phyloP scores from a whole-genome alignment of 345 rosid species.

The Hibiscus trionum region DNA sequence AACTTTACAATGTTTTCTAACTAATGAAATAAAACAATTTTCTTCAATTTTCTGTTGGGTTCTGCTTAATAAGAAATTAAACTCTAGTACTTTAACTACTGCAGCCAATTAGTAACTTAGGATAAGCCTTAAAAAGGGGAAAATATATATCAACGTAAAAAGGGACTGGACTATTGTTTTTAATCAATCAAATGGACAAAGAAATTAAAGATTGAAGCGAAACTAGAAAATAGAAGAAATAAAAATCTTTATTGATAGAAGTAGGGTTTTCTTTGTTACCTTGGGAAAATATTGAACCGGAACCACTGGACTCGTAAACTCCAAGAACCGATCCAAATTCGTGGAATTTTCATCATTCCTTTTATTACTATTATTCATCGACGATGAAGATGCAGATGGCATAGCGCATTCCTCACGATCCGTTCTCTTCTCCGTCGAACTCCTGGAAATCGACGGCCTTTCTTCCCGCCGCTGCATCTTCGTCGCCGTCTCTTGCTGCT shows the following conservation, averaged over 20 bases:
- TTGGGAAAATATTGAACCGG: constrained; percentile 47
- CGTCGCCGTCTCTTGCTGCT: constrained; percentile 5
- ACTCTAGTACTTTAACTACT: background rate
- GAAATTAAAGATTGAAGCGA: too few relatives aligned
- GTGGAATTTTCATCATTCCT: constrained; percentile 27
- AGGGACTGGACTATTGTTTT: background rate
- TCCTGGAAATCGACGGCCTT: background rate
- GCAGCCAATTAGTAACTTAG: background rate
- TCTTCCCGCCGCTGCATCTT: constrained; percentile 17
- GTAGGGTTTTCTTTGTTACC: constrained; percentile 28
- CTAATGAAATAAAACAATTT: too few relatives aligned
- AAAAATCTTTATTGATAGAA: background rate
- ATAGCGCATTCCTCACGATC: constrained; percentile 10
- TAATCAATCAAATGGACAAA: too few relatives aligned
- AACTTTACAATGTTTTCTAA: too few relatives aligned
- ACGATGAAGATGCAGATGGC: background rate
- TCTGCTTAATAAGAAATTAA: background rate
- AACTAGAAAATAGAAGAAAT: background rate
- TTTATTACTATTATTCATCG: constrained; percentile 1
- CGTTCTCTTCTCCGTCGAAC: constrained; percentile 21
- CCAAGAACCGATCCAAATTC: constrained; percentile 93
- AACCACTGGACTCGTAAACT: constrained; percentile 64
- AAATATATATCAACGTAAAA: background rate
- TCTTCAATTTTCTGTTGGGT: too few relatives aligned
- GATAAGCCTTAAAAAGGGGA: background rate